A percentile compares a stretch with the other conserved stretches of the same genome.
phyloP scores from a whole-genome alignment of 2,329 filamentous ascomycete species.

The Pseudogymnoascus sp. region DNA sequence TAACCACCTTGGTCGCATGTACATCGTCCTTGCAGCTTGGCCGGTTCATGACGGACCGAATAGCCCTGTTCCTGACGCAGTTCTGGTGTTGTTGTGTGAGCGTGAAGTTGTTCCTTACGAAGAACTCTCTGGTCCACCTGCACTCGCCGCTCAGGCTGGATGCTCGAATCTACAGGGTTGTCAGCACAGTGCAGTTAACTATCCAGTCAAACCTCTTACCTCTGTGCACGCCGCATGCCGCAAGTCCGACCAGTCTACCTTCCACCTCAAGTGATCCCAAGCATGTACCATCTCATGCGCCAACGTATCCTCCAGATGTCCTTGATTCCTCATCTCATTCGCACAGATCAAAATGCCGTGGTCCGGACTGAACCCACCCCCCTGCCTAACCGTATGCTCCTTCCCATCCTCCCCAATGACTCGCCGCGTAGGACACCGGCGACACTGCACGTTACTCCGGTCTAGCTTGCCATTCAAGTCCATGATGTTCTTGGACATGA shows the following conservation, averaged over 20 bases:
- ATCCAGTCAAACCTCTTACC: slow-evolving; percentile 42
- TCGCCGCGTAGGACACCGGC: slow-evolving; percentile 61
- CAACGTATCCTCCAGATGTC: slow-evolving; percentile 86
- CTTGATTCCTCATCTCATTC: slow-evolving; percentile 74
- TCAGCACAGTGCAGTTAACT: neutral
- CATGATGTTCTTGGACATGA: slow-evolving; percentile 74
- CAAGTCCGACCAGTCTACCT: slow-evolving; percentile 76
- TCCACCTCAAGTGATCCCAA: slow-evolving; percentile 87
- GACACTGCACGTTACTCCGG: slow-evolving; percentile 70
- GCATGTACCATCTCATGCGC: slow-evolving; percentile 98
- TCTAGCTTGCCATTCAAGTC: slow-evolving; percentile 73
- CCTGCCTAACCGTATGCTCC: slow-evolving; percentile 49
- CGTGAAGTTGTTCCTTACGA: slow-evolving; percentile 77
- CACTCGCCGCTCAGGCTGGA: slow-evolving; percentile 92
- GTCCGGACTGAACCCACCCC: slow-evolving; percentile 78
- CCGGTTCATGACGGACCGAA: slow-evolving; percentile 69
- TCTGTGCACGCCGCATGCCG: slow-evolving; percentile 91
- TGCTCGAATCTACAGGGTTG: slow-evolving; percentile 67
- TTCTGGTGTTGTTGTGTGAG: slow-evolving; percentile 90
- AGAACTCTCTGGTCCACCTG: slow-evolving; percentile 79
- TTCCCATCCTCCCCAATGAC: slow-evolving; percentile 32
- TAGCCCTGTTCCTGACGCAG: slow-evolving; percentile 77
- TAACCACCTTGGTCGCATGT: slow-evolving; percentile 81
- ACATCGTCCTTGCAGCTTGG: slow-evolving; percentile 78
- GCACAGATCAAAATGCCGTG: slow-evolving; percentile 90